Conservation (phyloP, 78 protist genomes). For the Cavenderia fasciculata region DNA sequence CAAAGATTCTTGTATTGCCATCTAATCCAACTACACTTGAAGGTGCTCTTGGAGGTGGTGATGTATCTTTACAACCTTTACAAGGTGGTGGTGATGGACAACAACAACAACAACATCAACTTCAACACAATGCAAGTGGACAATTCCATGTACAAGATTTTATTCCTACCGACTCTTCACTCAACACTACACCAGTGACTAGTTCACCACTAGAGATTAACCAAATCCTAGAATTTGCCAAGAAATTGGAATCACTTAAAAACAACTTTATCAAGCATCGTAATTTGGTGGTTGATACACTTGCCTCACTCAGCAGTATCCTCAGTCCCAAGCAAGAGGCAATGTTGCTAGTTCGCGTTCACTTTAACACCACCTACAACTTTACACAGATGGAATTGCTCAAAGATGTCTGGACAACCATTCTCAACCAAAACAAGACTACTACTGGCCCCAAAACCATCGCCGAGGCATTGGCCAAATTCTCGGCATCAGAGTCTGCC, state of each 20-base stretch:
- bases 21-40: slow-evolving; percentile 2
- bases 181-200: too few relatives aligned
- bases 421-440: slow-evolving; percentile 27
- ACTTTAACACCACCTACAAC: slow-evolving; percentile 34
- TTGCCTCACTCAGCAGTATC: slow-evolving; percentile 20
- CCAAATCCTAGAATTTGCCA: slow-evolving; percentile 54
- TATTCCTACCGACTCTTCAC: too few relatives aligned
- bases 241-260: slow-evolving; percentile 37
- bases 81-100: too few relatives aligned
- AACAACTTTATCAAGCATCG: slow-evolving; percentile 39
- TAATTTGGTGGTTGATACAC: slow-evolving; percentile 39
- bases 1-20: slow-evolving; percentile 54
- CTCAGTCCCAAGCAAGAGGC: slow-evolving; percentile 56
- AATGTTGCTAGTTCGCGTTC: slow-evolving; percentile 54
- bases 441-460: slow-evolving; percentile 44
- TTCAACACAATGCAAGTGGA: too few relatives aligned
- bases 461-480: slow-evolving; percentile 39
- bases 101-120: too few relatives aligned
- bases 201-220: slow-evolving; percentile 45
- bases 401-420: slow-evolving; percentile 72
- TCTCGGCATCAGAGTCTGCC: slow-evolving; percentile 46
- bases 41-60: slow-evolving; percentile 3
- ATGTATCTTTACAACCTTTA: slow-evolving; percentile 19
- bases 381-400: slow-evolving; percentile 63
- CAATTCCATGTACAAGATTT: too few relatives aligned